Percentiles rank a stretch among this genome's conserved stretches.
Evolutionary conservation across 768 basidiomycete genomes (phyloP).

Genomic region (Leccinum variicolor): DNA sequence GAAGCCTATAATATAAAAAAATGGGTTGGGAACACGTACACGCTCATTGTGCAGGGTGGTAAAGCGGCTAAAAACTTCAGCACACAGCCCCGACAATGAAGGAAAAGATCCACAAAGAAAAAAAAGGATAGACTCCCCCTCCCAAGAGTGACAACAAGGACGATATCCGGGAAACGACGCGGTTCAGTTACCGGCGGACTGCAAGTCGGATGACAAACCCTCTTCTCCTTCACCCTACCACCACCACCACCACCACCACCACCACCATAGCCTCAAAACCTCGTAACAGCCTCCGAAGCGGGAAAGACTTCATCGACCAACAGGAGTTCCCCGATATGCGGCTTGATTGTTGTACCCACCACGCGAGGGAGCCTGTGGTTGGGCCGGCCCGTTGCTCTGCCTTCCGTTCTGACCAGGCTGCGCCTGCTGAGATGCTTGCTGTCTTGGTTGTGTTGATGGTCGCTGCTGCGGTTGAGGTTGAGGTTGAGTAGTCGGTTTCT

Average conservation of each 20-base stretch:
- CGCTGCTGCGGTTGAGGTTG: conserved; percentile 33
- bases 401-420: conserved; percentile 28
- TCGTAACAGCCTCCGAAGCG: not conserved
- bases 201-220: conserved; percentile 11
- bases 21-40: conserved; percentile 23
- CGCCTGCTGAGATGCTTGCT: conserved; percentile 25
- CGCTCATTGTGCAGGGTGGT: conserved; percentile 10
- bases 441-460: conserved; percentile 24
- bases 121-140: conserved; percentile 13
- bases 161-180: conserved; percentile 11
- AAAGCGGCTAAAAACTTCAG: conserved; percentile 13
- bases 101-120: conserved; percentile 11
- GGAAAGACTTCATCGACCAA: conserved; percentile 22
- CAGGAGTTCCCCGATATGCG: conserved; percentile 27
- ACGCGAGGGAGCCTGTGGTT: conserved; percentile 22
- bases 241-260: not conserved
- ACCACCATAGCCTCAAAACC: not conserved
- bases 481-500: conserved; percentile 33
- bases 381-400: conserved; percentile 23
- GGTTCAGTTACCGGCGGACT: conserved; percentile 10
- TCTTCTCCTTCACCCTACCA: not conserved
- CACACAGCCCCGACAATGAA: conserved; percentile 7
- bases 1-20: conserved; percentile 31
- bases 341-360: conserved; percentile 23
- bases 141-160: conserved; percentile 7